phyloP scores from a whole-genome alignment of 2,329 filamentous ascomycete species.

The Chaetomiaceae sp. region DNA sequence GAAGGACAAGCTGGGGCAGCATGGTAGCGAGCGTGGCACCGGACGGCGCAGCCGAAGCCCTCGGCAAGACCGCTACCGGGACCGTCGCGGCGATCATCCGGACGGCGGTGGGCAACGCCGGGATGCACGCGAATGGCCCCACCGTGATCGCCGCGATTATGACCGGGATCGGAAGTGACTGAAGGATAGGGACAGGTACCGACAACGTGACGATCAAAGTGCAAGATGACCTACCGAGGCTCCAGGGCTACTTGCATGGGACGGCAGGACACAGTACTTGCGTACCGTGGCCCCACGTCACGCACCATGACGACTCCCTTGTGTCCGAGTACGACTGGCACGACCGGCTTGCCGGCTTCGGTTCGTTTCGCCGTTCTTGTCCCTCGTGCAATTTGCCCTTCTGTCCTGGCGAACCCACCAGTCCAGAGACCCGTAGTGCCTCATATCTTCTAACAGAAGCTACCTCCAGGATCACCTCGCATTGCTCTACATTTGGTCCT shows the following conservation, averaged over 20 bases:
- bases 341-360: neutral
- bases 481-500: too few species aligned
- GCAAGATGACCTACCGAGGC: conserved; percentile 1
- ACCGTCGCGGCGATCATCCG: conserved; percentile 26
- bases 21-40: conserved; percentile 11
- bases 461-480: too few species aligned
- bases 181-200: conserved; percentile 28
- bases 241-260: neutral
- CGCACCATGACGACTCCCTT: neutral
- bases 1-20: conserved; percentile 5
- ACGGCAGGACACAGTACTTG: neutral
- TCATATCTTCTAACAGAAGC: too few species aligned
- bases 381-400: too few species aligned
- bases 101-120: conserved; percentile 24
- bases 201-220: conserved; percentile 27
- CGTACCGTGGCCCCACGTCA: neutral
- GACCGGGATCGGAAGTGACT: conserved; percentile 27
- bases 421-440: too few species aligned
- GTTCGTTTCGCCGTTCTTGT: conserved; percentile 2
- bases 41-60: conserved; percentile 35
- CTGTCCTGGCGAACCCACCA: too few species aligned
- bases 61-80: conserved; percentile 21
- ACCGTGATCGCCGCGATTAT: conserved; percentile 31
- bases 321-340: neutral
- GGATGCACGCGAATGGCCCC: conserved; percentile 20